Evolutionary conservation across 2,329 filamentous ascomycete genomes (phyloP), one percentile per base, ranked within the genome.

Genomic region (Cryphonectria radicalis): DNA sequence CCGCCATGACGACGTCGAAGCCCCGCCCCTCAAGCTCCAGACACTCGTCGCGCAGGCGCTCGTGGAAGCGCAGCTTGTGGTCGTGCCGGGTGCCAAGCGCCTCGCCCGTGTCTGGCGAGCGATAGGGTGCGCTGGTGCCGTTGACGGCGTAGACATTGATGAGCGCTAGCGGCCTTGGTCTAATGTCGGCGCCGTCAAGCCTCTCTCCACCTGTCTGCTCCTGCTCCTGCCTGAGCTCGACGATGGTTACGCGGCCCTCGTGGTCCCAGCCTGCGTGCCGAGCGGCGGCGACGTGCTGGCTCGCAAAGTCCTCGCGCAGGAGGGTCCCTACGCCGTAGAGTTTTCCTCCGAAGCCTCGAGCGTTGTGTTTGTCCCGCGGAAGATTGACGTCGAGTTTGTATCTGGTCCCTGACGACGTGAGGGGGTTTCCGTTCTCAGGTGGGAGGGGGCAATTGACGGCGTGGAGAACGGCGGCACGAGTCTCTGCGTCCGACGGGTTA

Each of bases 141-240:
- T 88, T 88, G 17, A 87, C 83, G 57, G 84, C 84, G 74, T 87
- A 88, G 42, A 87, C 80, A 73, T 88, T 88, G 75, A 87, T 80
- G 32, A 89, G 76, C 0, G 83, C 83, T 0, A 87, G 70, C 46
- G 74, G 70, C n/a, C 42, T 70, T 32, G 55, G 79, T 35, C 28
- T 57, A 13, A n/a, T 55, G 3, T 17, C 19, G 43, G 19, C 19
- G 5, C 28, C n/a, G 17, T 5, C 64, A 10, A 37, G 5, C 28
- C 19, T 19, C 2, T 11, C 53, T n/a, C 37, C 19, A 43, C 13
- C 19, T 46, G 62, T 22, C 62, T 50, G 4, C 42, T 50, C 55
- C 19, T 57, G 32, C 28, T n/a, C n/a, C n/a, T n/a, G n/a, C 37
- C n/a, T 43, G 7, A 72, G 62, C 75, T 86, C 82, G 17, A 84